Evolutionary conservation across 768 basidiomycete genomes (phyloP).

Genomic region (Lentinula aciculospora): DNA sequence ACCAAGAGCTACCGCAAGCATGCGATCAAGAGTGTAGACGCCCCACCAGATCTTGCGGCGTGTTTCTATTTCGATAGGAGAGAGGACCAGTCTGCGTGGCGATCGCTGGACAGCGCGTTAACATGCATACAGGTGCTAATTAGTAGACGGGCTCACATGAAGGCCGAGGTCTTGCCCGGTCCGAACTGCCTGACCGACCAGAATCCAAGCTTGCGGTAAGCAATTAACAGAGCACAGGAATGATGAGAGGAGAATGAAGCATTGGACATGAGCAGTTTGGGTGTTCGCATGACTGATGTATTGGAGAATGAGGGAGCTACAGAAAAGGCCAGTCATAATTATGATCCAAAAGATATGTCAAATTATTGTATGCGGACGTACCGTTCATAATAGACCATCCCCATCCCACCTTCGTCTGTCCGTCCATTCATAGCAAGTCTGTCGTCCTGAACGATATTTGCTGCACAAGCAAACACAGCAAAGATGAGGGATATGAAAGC

Average conservation of each 20-base stretch:
- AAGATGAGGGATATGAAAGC: constrained; percentile 81
- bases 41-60: constrained; percentile 93
- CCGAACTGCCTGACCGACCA: constrained; percentile 86
- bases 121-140: constrained; percentile 8
- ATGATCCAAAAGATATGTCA: background rate
- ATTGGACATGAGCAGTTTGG: constrained; percentile 84
- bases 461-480: constrained; percentile 87
- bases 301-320: constrained; percentile 81
- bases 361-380: constrained; percentile 25
- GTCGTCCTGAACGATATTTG: constrained; percentile 70
- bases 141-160: constrained; percentile 58
- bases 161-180: constrained; percentile 88
- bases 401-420: constrained; percentile 77
- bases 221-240: constrained; percentile 92
- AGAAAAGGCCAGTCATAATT: background rate
- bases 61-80: constrained; percentile 81
- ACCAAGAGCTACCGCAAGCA: constrained; percentile 88
- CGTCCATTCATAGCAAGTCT: constrained; percentile 53
- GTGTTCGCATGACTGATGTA: constrained; percentile 88
- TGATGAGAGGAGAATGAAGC: constrained; percentile 82
- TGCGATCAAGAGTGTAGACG: constrained; percentile 84
- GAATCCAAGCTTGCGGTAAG: constrained; percentile 90
- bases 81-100: constrained; percentile 63
- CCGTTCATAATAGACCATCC: constrained; percentile 89
- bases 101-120: constrained; percentile 55